phyloP scores from a whole-genome alignment of 306 rosid species.

The Leucaena leucocephala region DNA sequence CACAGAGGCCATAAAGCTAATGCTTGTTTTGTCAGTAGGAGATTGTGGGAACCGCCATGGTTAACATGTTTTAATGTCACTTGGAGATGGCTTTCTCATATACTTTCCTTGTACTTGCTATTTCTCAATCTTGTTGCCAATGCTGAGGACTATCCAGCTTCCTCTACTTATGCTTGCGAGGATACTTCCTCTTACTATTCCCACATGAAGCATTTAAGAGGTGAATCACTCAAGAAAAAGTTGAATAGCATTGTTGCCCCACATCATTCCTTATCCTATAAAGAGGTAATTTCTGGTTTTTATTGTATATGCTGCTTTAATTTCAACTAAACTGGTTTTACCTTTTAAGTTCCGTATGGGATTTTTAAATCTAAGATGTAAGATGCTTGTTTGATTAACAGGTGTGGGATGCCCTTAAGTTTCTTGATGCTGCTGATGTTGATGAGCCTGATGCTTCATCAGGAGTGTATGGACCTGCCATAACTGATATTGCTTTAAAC shows the following conservation, averaged over 20 bases:
- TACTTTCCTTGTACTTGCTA: slow-evolving; percentile 58
- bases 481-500: background rate
- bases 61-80: slow-evolving; percentile 34
- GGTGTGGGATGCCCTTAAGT: slow-evolving; percentile 81
- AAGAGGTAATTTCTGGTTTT: slow-evolving; percentile 41
- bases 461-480: slow-evolving; percentile 44
- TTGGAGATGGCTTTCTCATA: slow-evolving; percentile 56
- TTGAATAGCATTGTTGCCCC: slow-evolving; percentile 53
- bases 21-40: slow-evolving; percentile 28
- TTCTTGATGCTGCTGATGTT: slow-evolving; percentile 78
- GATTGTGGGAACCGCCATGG: slow-evolving; percentile 29
- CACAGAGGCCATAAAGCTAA: slow-evolving; percentile 27
- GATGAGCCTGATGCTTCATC: slow-evolving; percentile 60
- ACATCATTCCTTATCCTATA: slow-evolving; percentile 66
- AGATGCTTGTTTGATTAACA: slow-evolving; percentile 27
- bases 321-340: slow-evolving; percentile 14
- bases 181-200: slow-evolving; percentile 53
- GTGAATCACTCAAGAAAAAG: slow-evolving; percentile 54
- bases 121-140: slow-evolving; percentile 51
- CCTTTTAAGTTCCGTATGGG: background rate
- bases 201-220: slow-evolving; percentile 43
- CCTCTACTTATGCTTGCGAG: slow-evolving; percentile 59
- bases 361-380: slow-evolving; percentile 10
- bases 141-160: slow-evolving; percentile 48
- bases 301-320: background rate